Evolutionary conservation across 495 filamentous ascomycete genomes (phyloP).

Genomic region (Ascodesmis nigricans): DNA sequence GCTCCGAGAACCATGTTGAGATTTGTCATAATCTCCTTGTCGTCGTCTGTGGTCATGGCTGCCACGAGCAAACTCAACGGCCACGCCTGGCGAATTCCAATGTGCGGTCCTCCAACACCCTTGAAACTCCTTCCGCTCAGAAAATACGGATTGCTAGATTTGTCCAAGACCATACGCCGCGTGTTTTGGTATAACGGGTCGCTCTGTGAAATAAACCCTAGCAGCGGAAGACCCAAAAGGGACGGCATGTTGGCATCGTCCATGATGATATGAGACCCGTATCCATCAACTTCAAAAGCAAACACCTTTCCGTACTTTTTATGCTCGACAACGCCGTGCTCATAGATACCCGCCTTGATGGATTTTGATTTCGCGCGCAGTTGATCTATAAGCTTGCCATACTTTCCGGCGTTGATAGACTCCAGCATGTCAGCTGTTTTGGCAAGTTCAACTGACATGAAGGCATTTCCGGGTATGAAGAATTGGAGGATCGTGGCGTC

Average conservation of each 20-base stretch:
- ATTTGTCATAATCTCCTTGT: conserved; percentile 53
- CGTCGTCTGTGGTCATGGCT: conserved; percentile 72
- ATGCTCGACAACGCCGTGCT: conserved; percentile 76
- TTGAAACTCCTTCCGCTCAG: conserved; percentile 55
- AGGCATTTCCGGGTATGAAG: conserved; percentile 89
- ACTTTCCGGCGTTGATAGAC: conserved; percentile 30
- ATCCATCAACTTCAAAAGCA: conserved; percentile 92
- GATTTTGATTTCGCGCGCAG: conserved; percentile 40
- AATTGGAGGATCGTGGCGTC: conserved; percentile 91
- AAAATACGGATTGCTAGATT: conserved; percentile 71
- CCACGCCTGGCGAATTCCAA: conserved; percentile 83
- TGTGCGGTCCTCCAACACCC: conserved; percentile 64
- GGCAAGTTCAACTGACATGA: conserved; percentile 80
- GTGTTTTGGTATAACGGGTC: conserved; percentile 73
- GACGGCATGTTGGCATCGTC: conserved; percentile 95
- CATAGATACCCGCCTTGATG: conserved; percentile 58
- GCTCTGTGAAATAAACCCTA: conserved; percentile 51
- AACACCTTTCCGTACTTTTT: conserved; percentile 72
- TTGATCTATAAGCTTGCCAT: conserved; percentile 29
- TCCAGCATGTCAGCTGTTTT: conserved; percentile 48
- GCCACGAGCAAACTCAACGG: conserved; percentile 86
- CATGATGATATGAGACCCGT: conserved; percentile 78
- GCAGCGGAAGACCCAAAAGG: conserved; percentile 59
- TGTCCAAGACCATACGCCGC: conserved; percentile 65
- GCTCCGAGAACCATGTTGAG: conserved; percentile 52